Conservation (phyloP, 176 grass and related monocot species). For the Musa beccarii region DNA sequence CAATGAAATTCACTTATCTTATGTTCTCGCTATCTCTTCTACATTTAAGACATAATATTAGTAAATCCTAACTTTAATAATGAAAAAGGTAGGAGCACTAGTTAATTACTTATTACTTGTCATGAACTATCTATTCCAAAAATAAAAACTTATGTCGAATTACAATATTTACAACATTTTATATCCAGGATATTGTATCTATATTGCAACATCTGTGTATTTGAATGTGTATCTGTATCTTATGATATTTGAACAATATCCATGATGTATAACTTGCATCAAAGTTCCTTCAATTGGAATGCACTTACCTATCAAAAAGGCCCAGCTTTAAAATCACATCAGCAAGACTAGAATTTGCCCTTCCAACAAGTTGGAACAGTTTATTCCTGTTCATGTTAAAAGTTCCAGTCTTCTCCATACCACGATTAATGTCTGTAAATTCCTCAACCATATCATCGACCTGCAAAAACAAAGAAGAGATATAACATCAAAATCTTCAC, state of each 20-base stretch:
- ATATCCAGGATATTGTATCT: too few species aligned
- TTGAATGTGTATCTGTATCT: background rate
- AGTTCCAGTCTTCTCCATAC: constrained; percentile 85
- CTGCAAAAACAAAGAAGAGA: constrained; percentile 27
- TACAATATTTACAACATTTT: too few species aligned
- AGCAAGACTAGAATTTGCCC: constrained; percentile 82
- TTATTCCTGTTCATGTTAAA: constrained; percentile 93
- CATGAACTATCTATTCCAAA: too few species aligned
- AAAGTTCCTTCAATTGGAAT: too few species aligned
- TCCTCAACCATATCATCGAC: constrained; percentile 98
- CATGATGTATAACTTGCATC: background rate
- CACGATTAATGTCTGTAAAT: constrained; percentile 91
- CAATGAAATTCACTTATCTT: too few species aligned
- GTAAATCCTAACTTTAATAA: too few species aligned
- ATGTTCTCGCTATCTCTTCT: too few species aligned
- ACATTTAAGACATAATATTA: too few species aligned
- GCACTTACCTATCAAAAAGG: constrained; percentile 77
- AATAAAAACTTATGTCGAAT: too few species aligned
- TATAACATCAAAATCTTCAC: constrained; percentile 2
- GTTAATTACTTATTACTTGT: too few species aligned
- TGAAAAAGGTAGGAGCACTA: too few species aligned
- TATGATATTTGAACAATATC: background rate
- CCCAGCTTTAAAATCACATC: constrained; percentile 89
- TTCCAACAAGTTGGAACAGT: constrained; percentile 96
- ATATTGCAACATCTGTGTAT: too few species aligned